These are phyloP conservation scores for Ilex aquifolium DNA, from an alignment of 257 asterid genomes.

Conservation along the genomic window DNA sequence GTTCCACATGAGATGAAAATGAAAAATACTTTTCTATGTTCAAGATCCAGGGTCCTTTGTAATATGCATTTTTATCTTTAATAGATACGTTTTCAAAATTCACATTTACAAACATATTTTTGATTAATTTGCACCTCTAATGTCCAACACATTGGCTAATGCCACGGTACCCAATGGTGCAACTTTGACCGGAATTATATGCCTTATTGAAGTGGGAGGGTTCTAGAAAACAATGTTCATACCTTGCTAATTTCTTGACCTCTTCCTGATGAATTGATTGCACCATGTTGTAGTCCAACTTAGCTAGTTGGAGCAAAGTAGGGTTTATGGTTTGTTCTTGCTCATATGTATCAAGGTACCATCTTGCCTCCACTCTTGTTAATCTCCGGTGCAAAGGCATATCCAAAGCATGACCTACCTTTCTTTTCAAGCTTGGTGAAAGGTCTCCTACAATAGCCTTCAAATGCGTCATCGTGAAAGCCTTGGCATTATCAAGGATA, in stretches of 20 bases:
- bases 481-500: conserved; percentile 23
- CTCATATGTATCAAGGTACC: conserved; percentile 1
- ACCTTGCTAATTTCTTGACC: neutral
- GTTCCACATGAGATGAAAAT: too few species aligned
- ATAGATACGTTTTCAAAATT: too few species aligned
- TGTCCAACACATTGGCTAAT: too few species aligned
- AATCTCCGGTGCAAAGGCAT: conserved; percentile 6
- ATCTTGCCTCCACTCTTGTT: neutral
- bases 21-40: too few species aligned
- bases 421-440: neutral
- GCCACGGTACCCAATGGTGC: too few species aligned
- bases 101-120: too few species aligned
- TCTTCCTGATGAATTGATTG: neutral
- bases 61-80: too few species aligned
- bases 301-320: neutral
- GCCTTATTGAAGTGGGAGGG: too few species aligned
- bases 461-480: conserved; percentile 12
- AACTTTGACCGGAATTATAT: too few species aligned
- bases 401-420: conserved; percentile 14
- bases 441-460: neutral
- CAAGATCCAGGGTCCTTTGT: too few species aligned
- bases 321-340: neutral
- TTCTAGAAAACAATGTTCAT: neutral
- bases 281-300: conserved; percentile 1
- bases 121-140: too few species aligned